Conservation (phyloP, 208 protist genomes). For the Acanthamoeba healyi region DNA sequence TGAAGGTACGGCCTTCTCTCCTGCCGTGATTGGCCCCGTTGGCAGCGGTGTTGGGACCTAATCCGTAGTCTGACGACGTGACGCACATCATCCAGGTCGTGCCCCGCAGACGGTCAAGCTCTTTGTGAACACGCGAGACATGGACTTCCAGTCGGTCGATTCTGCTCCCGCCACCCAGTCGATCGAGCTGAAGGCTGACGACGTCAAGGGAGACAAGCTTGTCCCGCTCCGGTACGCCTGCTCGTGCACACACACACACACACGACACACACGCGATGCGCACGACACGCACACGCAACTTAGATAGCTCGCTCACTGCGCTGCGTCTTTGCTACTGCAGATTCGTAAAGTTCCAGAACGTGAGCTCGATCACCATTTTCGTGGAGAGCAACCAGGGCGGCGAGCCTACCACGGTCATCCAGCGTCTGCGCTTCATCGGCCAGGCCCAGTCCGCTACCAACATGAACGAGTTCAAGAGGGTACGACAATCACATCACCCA, state of each 20-base stretch:
- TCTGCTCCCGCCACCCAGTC: constrained; percentile 65
- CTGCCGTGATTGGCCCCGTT: not conserved
- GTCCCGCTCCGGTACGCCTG: constrained; percentile 51
- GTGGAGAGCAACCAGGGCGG: constrained; percentile 77
- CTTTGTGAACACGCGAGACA: constrained; percentile 73
- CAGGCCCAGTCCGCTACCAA: constrained; percentile 66
- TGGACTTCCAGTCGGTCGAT: constrained; percentile 75
- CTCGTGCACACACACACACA: not conserved
- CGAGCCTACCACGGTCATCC: constrained; percentile 75
- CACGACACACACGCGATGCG: too few species aligned
- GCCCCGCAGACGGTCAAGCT: constrained; percentile 75
- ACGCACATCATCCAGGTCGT: not conserved
- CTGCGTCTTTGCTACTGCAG: not conserved
- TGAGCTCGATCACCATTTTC: constrained; percentile 80
- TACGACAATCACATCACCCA: not conserved
- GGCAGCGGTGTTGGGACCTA: not conserved
- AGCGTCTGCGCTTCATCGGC: constrained; percentile 79
- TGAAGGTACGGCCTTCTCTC: constrained; percentile 33
- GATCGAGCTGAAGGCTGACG: constrained; percentile 73
- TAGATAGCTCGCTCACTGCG: not conserved
- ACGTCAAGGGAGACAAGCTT: constrained; percentile 73
- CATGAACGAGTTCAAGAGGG: constrained; percentile 83
- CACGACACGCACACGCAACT: too few species aligned
- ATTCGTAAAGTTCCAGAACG: constrained; percentile 87
- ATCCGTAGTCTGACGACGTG: not conserved